Percentiles rank a stretch among this genome's conserved stretches.
Conservation (phyloP, 129 eudicot species). For the Scalesia atractyloides region DNA sequence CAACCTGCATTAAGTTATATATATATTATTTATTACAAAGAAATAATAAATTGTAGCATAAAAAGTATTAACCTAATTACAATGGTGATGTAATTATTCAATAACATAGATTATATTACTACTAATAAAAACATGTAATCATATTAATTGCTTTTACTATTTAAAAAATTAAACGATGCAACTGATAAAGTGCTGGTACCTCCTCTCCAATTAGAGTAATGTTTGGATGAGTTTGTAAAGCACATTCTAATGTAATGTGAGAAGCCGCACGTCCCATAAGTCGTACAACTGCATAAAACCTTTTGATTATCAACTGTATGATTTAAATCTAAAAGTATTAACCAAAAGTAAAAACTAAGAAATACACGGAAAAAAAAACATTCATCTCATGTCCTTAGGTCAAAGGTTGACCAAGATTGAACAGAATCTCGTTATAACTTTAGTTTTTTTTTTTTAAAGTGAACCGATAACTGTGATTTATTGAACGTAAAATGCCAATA, state of each 20-base stretch:
- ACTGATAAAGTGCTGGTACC: slow-evolving; percentile 40
- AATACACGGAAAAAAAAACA: not conserved
- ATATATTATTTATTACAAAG: not conserved
- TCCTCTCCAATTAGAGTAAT: slow-evolving; percentile 98
- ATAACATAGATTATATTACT: not conserved
- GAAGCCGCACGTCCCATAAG: slow-evolving; percentile 99
- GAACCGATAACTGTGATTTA: not conserved
- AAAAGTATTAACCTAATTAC: not conserved
- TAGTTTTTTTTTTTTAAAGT: not conserved
- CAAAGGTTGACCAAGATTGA: slow-evolving; percentile 22
- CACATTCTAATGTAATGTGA: slow-evolving; percentile 98
- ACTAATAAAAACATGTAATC: not conserved
- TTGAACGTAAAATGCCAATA: slow-evolving; percentile 1
- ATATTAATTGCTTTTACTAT: not conserved
- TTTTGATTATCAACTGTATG: slow-evolving; percentile 12
- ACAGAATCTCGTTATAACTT: not conserved
- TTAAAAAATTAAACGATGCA: not conserved
- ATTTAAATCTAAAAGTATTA: slow-evolving; percentile 4
- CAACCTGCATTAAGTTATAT: slow-evolving; percentile 57
- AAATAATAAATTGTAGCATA: not conserved
- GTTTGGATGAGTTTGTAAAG: slow-evolving; percentile 98
- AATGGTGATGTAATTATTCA: not conserved
- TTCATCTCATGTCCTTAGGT: slow-evolving; percentile 14
- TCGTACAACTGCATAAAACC: slow-evolving; percentile 74
- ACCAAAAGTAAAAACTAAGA: not conserved